Conservation (phyloP, 108 stramenopile species). For the Pseudonitzschia multistriata region DNA sequence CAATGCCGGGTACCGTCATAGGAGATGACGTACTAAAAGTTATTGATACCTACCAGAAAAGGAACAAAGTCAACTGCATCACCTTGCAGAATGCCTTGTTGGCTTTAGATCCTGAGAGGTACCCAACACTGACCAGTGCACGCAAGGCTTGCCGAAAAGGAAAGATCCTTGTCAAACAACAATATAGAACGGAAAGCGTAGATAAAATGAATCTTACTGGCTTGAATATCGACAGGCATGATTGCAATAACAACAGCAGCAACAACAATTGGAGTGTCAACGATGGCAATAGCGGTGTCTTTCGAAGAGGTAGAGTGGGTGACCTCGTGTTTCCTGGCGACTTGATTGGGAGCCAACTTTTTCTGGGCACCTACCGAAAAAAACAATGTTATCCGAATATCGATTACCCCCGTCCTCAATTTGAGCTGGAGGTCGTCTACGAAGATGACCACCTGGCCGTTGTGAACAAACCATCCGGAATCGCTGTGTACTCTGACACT, state of each 20-base stretch:
- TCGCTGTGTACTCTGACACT: conserved; percentile 64
- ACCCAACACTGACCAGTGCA: conserved; percentile 53
- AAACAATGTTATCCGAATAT: conserved; percentile 28
- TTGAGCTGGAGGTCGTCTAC: conserved; percentile 51
- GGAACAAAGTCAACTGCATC: conserved; percentile 6
- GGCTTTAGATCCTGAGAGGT: conserved; percentile 57
- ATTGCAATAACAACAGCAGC: background rate
- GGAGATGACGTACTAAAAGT: background rate
- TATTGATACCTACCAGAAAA: background rate
- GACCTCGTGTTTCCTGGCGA: conserved; percentile 62
- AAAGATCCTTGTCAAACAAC: conserved; percentile 42
- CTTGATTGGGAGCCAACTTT: conserved; percentile 52
- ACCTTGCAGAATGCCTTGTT: conserved; percentile 63
- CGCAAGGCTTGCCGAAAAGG: conserved; percentile 69
- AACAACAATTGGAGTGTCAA: background rate
- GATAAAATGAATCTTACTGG: background rate
- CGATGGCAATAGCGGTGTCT: conserved; percentile 3
- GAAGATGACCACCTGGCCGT: conserved; percentile 62
- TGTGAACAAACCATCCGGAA: conserved; percentile 60
- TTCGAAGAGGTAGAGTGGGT: conserved; percentile 48
- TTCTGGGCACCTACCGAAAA: conserved; percentile 15
- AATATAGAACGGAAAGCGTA: background rate
- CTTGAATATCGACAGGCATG: background rate
- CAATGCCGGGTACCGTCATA: too few species aligned
- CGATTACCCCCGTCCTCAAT: conserved; percentile 12